These are phyloP conservation scores for Heliocybe sulcata DNA, from an alignment of 1,284 basidiomycete species.

Conservation along the genomic window DNA sequence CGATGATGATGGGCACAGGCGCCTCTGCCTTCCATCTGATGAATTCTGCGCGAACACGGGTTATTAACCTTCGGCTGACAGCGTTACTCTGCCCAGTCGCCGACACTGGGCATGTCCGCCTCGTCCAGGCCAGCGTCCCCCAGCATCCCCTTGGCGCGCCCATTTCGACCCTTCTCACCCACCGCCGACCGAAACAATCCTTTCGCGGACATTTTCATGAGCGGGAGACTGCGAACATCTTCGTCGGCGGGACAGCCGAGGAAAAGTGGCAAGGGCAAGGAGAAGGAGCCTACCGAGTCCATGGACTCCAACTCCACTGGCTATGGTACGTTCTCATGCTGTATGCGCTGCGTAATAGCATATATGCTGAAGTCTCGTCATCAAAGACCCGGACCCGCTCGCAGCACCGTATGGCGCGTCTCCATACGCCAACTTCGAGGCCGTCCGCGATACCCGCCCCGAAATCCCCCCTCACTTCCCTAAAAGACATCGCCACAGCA, in stretches of 20 bases:
- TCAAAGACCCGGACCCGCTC: conserved; percentile 4
- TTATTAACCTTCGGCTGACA: not conserved
- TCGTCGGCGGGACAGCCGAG: conserved; percentile 6
- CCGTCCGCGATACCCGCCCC: not conserved
- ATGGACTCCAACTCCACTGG: conserved; percentile 6
- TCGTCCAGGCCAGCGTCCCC: not conserved
- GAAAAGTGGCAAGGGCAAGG: conserved; percentile 11
- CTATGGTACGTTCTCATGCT: conserved; percentile 6
- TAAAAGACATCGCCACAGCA: conserved; percentile 6
- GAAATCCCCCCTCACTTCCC: not conserved
- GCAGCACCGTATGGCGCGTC: conserved; percentile 2
- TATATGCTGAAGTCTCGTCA: not conserved
- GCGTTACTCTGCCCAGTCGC: not conserved
- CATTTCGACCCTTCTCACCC: conserved; percentile 1
- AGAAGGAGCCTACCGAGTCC: conserved; percentile 9
- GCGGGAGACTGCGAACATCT: conserved; percentile 6
- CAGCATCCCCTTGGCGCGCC: not conserved
- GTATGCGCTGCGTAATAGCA: not conserved
- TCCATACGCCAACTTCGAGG: not conserved
- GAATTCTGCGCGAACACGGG: not conserved
- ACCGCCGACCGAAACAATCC: not conserved
- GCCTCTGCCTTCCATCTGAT: not conserved
- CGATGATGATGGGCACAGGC: not conserved
- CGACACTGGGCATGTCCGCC: not conserved
- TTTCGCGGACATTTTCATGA: not conserved